Evolutionary conservation across 768 basidiomycete genomes (phyloP).

Genomic region (Psilocybe sp.): DNA sequence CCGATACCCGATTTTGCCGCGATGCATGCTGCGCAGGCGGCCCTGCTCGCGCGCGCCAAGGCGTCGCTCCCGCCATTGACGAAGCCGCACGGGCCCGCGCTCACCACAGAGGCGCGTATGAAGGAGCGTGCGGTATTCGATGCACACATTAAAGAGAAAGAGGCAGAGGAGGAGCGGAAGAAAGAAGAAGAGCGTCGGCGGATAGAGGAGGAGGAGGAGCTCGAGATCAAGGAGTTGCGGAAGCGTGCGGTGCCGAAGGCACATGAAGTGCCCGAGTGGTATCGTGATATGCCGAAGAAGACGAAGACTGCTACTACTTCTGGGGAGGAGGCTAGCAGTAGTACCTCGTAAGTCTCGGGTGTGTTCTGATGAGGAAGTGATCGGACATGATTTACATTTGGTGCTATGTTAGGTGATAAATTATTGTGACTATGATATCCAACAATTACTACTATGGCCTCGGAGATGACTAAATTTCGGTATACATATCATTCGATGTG

Average conservation of each 20-base stretch:
- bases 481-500: too few relatives aligned
- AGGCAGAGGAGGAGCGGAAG: conserved; percentile 45
- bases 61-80: conserved; percentile 42
- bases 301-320: conserved; percentile 15
- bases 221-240: conserved; percentile 58
- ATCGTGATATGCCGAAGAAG: conserved; percentile 65
- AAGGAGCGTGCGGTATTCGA: conserved; percentile 66
- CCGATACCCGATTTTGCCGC: conserved; percentile 53
- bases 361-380: not conserved
- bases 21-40: conserved; percentile 49
- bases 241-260: conserved; percentile 65
- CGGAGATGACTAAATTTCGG: too few relatives aligned
- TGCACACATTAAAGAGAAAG: conserved; percentile 51
- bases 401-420: conserved; percentile 2
- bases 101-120: conserved; percentile 55
- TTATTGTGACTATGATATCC: conserved; percentile 2
- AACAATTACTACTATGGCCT: too few relatives aligned
- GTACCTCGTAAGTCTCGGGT: not conserved
- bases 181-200: conserved; percentile 45
- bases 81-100: conserved; percentile 42
- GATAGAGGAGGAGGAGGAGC: conserved; percentile 55
- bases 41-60: conserved; percentile 38
- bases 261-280: conserved; percentile 76
- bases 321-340: conserved; percentile 4
- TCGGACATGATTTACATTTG: not conserved